Evolutionary conservation across 2,329 filamentous ascomycete species (phyloP), one percentile per base, ranked within the genome.

Genomic region (Fusarium anguioides): DNA sequence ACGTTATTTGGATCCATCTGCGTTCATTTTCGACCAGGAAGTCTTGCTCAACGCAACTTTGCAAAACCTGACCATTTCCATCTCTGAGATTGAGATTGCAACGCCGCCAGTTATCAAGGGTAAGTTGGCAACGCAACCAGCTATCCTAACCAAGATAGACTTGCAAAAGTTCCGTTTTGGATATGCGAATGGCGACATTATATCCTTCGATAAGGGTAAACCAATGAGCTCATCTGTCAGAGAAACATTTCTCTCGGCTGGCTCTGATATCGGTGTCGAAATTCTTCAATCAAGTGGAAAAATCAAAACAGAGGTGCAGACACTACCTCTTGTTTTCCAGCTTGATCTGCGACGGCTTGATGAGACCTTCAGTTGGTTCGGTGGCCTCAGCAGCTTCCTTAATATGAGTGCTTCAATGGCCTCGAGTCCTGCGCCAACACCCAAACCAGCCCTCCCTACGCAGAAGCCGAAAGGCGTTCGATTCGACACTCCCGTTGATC

Each of bases 311-410:
- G 88, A 91, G 29, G 76, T 97, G 15, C 87, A 88, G 50, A 96
- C 94, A 1, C 83, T 96, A 11, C 93, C 94, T 8, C 77, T 97
- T 3, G 87, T 90, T 59, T 76, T 97, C 11, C 86, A 89, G 56
- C 79, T 98, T 37, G 92, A 98, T 74, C 81, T 97, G 17, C 89
- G 91, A 66, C 87, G 87, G 54, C 80, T 98, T 21, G 96, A 98
- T 70, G 94, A 97, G 72, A 92, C 92, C 0, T 89, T 98, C 60
- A 88, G 88, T 55, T 93, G 92, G 84, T 94, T 97, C 78, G 96
- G 96, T 33, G 96, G 96, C 0, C 82, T 99, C 40, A 97, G 94
- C 76, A 93, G 94, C 68, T 91, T 99, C 50, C 81, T 99, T 40
- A 96, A 96, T 72, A 87, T 97, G 76, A 92, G 94, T 64, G 91